Evolutionary conservation across 352 stramenopile species (phyloP), one percentile per base, ranked within the genome.

Genomic region (Phytophthora pluvialis): DNA sequence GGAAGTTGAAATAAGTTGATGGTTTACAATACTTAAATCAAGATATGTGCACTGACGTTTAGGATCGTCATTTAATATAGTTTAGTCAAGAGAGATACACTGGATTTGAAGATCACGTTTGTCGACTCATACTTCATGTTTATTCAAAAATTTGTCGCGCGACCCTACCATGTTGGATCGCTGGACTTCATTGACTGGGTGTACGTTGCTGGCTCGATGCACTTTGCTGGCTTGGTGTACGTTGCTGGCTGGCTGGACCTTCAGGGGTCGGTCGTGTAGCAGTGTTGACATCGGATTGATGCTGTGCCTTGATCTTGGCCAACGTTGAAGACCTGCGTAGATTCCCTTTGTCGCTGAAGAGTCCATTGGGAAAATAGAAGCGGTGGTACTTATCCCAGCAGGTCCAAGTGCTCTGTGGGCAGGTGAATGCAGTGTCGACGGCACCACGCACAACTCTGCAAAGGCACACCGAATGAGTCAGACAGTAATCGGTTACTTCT

Each of bases 401-500:
- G 3, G 56, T 64, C 36, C 46, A 64, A 12, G 45, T 51, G 6
- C 21, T 57, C 13, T 51, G 28, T 3, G 46, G 12, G 28, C 46
- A 57, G 4, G 46, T 64, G 36, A 36, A 51, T 39, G 38, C 5
- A 1, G 26, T 56, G 1, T 42, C 35, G 10, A 39, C 38, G n/a
- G 33, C 3, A 13, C 9, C n/a, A 16, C 54, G 54, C 13, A 62
- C 35, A 10, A 54, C 33, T 26, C 28, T n/a, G 33, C 54, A 62
- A 3, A 62, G 21, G 11, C 54, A 62, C 18, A 54, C 54, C 3
- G 12, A 16, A 39, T 62, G 54, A 0, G 21, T 47, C 7, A 25
- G 5, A 21, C 54, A 62, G 38, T 40, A 62, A n/a, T 62, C 43
- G 0, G 43, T 62, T 13, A 49, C 43, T 32, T 62, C 32, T 3